phyloP scores from a whole-genome alignment of 192 early-diverging fungal genomes.

The Coemansia guatemalensis region DNA sequence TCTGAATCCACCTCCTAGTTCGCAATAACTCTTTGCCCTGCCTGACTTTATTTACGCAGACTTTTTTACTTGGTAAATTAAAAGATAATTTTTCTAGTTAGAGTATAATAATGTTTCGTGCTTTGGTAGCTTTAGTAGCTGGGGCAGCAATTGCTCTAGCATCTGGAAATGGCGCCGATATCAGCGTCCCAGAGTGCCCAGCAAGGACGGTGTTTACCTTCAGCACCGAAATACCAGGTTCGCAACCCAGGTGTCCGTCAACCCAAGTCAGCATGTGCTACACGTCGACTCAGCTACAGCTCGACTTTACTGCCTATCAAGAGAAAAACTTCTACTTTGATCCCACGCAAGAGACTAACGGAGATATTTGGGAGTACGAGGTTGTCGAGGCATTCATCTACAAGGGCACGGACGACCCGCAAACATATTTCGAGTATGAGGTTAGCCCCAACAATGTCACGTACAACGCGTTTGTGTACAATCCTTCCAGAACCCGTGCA shows the following conservation, averaged over 20 bases:
- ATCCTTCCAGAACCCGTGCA: conserved; percentile 39
- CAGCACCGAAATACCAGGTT: conserved; percentile 29
- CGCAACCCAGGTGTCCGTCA: conserved; percentile 22
- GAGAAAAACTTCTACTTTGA: conserved; percentile 48
- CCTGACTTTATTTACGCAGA: too few species aligned
- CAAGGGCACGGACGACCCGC: conserved; percentile 41
- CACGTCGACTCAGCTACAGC: conserved; percentile 33
- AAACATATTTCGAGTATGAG: conserved; percentile 53
- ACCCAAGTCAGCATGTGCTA: conserved; percentile 49
- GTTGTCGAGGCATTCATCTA: conserved; percentile 55
- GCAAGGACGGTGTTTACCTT: conserved; percentile 25
- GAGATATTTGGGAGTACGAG: conserved; percentile 52
- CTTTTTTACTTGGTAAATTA: too few species aligned
- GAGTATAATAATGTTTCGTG: conserved; percentile 3
- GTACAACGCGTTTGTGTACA: conserved; percentile 51
- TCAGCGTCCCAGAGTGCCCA: conserved; percentile 43
- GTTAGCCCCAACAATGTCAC: conserved; percentile 51
- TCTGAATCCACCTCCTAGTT: too few species aligned
- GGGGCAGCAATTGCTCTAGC: neutral
- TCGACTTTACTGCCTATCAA: conserved; percentile 39
- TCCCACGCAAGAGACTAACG: conserved; percentile 42
- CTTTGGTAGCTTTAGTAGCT: conserved; percentile 2
- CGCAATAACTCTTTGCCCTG: too few species aligned
- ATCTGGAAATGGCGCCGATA: neutral
- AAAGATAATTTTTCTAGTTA: neutral